Base-by-base conservation (phyloP, 106 monocot genomes). In the Gastrodia elata region DNA sequence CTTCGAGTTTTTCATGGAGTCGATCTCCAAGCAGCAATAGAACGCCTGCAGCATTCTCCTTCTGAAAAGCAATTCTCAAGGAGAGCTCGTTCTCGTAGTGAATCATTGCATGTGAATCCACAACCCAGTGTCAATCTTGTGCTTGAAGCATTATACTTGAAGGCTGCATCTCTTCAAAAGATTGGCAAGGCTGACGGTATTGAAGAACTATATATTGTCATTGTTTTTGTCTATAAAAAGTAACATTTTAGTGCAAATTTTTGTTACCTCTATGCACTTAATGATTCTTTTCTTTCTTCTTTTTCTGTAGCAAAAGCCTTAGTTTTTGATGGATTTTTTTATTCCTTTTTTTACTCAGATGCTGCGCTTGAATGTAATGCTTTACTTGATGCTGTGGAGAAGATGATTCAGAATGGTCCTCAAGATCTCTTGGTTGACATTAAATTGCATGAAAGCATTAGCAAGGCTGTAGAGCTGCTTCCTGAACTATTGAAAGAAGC, bases 401-500 rank as follows among this genome's bases (percentile, higher is more conserved):
- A 70, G 73, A 76, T 90, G 75, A 87, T 90, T 46, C 86, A 80
- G 37, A 71, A 87, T 76, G 90, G 86, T 48, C 73, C 84, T 59
- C 65, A 80, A 59, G 90, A 87, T 71, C 73, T 78, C 4, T 43
- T 77, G 52, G 69, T 82, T 42, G 90, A 86, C 16, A 78, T 76
- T 49, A 92, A 90, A 58, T 48, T 97, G 36, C 92, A 86, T 70
- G 96, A 97, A 77, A 90, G 82, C 34, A 81, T 97, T 39, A 86
- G 86, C 39, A 92, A 79, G 74, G 85, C 92, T 70, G 92, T 92
- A 35, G 96, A 97, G 68, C 79, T 92, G 33, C 92, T 92, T 81
- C 96, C 96, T 67, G 96, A 97, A 70, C 82, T 97, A 4, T 88
- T 86, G 87, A 97, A 97, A 79, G 90, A 97, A 85, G 84, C 87